Conservation (phyloP, 2,329 filamentous ascomycete species). For the Aquanectria penicillioides region DNA sequence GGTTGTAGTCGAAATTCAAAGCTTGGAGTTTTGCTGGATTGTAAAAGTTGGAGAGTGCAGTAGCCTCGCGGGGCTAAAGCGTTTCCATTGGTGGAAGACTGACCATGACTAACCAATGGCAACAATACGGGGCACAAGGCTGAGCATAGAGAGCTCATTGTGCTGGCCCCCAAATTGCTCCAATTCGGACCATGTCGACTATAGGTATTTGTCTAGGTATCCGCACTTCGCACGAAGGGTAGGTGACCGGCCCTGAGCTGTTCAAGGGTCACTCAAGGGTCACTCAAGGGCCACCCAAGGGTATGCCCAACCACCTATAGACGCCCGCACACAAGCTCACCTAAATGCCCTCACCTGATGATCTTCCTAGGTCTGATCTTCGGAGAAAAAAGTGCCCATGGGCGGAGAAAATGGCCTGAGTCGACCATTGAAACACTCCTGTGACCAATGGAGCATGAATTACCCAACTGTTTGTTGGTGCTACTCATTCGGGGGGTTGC, state of each 20-base stretch:
- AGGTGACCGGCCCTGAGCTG: no score
- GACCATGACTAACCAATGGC: constrained; percentile 20
- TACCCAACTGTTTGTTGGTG: constrained; percentile 11
- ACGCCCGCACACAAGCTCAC: not conserved
- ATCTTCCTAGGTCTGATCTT: not conserved
- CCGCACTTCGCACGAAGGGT: no score
- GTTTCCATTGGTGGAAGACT: constrained; percentile 1
- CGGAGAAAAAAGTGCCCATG: not conserved
- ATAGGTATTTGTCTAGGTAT: no score
- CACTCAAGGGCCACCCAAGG: no score
- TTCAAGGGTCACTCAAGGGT: no score
- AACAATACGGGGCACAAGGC: constrained; percentile 25
- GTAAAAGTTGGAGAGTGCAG: constrained; percentile 38
- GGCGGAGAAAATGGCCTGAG: constrained; percentile 6
- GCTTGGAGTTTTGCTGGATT: constrained; percentile 15
- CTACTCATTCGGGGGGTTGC: not conserved
- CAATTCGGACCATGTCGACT: no score
- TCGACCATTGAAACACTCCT: not conserved
- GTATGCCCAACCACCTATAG: not conserved
- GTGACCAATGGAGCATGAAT: not conserved
- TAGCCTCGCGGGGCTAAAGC: constrained; percentile 35
- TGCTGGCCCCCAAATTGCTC: no score
- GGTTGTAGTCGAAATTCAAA: not conserved
- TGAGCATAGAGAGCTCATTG: no score
- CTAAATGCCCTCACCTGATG: constrained; percentile 2